Evolutionary conservation across 1,139 yeast genomes (phyloP), one percentile per base, ranked within the genome.

Genomic region (Schizosaccharomyces versatilis): DNA sequence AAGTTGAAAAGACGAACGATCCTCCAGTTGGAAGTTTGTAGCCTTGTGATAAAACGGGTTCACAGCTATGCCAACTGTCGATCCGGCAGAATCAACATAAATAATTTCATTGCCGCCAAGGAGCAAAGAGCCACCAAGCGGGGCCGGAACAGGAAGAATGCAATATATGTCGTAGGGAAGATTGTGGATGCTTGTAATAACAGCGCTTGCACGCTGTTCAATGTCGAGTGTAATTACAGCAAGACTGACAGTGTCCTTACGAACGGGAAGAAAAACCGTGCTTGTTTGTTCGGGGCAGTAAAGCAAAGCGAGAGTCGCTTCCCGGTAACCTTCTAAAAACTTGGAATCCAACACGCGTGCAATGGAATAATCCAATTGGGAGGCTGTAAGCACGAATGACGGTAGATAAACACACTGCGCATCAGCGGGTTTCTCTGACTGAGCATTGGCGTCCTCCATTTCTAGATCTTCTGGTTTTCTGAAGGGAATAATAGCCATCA

Each of bases 21-120:
- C 85, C 38, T 68, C 68, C 58, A 74, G 60, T 15, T 71, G 71
- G 52, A 79, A 70, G 6, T 73, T 70, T 0, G 88, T 76, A 47
- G 73, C 71, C 38, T 71, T 68, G 1, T 72, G 62, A 14, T 79
- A 75, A 61, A 68, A 81, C 57, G 72, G 69, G 64, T 84, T 84
- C 6, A 81, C 78, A 1, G 82, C 80, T 0, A 81, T 70, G 44
- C 88, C 82, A 61, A 78, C 76, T 1, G 74, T 66, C 36, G 81
- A 76, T 8, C 96, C 96, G 1, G 93, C 80, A 54, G 84, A 79
- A 64, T 86, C 95, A 24, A 86, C 75, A 65, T 84, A 93, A 15
- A 85, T 69, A 14, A 88, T 62, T 61, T 82, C 85, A 64, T 88
- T 86, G 38, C 82, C 74, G 1, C 96, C 96, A 7, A 84, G 57